Evolutionary conservation across 805 yeast species (phyloP).

Genomic region (Kazachstania martiniae): DNA sequence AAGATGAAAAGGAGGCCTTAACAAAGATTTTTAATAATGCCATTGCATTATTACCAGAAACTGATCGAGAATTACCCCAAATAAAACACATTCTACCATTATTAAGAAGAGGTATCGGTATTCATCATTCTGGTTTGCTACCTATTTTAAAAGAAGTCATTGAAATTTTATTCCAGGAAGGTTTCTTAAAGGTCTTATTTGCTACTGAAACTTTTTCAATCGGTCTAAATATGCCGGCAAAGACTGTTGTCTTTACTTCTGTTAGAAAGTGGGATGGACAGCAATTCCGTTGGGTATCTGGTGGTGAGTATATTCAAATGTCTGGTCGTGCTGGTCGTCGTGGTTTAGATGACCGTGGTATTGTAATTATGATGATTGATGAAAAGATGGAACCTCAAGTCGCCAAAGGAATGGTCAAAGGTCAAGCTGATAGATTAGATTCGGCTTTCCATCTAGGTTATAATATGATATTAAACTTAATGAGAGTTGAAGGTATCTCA

Average conservation of each 20-base stretch:
- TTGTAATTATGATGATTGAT: constrained; percentile 98
- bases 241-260: constrained; percentile 94
- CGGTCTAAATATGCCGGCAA: constrained; percentile 98
- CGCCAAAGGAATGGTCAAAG: constrained; percentile 98
- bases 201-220: constrained; percentile 98
- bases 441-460: constrained; percentile 97
- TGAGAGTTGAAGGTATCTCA: constrained; percentile 96
- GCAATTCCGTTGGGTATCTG: constrained; percentile 97
- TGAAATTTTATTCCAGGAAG: constrained; percentile 95
- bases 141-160: constrained; percentile 92
- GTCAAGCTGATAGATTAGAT: constrained; percentile 94
- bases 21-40: constrained; percentile 89
- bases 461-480: constrained; percentile 89
- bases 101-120: constrained; percentile 91
- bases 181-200: constrained; percentile 83
- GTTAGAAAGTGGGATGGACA: constrained; percentile 98
- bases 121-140: constrained; percentile 92
- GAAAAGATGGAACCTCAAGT: constrained; percentile 99
- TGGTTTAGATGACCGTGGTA: constrained; percentile 98
- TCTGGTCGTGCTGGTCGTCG: constrained; percentile 99
- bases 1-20: constrained; percentile 86
- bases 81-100: constrained; percentile 85
- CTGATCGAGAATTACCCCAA: constrained; percentile 88
- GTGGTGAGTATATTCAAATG: constrained; percentile 99
- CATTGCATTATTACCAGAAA: constrained; percentile 73